These are phyloP conservation scores for Ophiostoma himal-ulmi DNA, from an alignment of 2,329 filamentous ascomycete genomes.

Conservation along the genomic window DNA sequence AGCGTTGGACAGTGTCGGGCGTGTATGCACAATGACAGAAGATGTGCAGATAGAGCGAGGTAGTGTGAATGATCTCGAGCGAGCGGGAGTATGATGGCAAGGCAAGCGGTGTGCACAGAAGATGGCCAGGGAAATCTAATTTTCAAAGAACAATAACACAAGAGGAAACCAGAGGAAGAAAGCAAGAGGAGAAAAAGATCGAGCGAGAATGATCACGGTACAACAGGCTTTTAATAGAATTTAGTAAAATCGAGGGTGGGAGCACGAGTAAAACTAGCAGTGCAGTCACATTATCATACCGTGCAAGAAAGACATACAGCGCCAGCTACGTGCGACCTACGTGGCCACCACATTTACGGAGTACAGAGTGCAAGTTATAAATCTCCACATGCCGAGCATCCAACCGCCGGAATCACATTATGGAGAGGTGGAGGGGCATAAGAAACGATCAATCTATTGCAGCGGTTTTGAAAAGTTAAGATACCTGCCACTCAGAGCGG, in stretches of 20 bases:
- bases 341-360: neutral
- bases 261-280: neutral
- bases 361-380: neutral
- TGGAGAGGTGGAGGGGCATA: neutral
- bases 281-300: neutral
- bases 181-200: constrained; percentile 1
- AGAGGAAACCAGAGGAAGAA: neutral
- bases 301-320: neutral
- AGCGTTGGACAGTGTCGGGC: neutral
- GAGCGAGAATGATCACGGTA: neutral
- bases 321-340: neutral
- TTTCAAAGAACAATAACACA: neutral
- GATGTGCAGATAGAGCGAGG: neutral
- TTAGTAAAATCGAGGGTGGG: neutral
- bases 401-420: neutral
- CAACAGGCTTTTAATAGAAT: neutral
- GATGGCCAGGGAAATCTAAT: neutral
- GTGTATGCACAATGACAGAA: neutral
- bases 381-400: constrained; percentile 6
- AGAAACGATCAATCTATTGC: constrained; percentile 2
- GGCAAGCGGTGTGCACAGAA: neutral
- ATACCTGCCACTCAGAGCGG: constrained; percentile 22
- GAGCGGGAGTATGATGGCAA: neutral
- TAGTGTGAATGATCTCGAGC: neutral
- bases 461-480: constrained; percentile 8